These are phyloP conservation scores for Conticribra guillardii DNA, from an alignment of 108 stramenopile species.

Conservation along the genomic window DNA sequence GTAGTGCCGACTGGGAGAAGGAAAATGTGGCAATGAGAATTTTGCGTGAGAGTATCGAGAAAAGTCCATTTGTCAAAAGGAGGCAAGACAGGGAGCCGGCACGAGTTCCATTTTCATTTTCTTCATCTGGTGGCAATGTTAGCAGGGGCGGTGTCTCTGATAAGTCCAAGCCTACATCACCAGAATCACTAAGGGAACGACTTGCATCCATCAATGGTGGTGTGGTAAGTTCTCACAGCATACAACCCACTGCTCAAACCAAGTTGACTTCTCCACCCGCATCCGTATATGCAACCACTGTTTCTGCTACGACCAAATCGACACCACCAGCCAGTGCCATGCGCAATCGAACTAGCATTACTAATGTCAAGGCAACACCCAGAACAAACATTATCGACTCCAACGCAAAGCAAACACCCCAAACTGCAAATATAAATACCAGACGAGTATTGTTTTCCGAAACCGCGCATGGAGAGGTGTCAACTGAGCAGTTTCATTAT, in stretches of 20 bases:
- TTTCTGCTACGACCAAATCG: not conserved
- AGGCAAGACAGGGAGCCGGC: not conserved
- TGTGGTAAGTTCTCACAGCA: not conserved
- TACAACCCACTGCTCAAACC: not conserved
- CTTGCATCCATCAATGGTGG: not conserved
- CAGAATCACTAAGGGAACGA: not conserved
- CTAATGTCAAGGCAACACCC: not conserved
- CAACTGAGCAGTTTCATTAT: slow-evolving; percentile 19
- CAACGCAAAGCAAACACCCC: not conserved
- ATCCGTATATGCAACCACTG: not conserved
- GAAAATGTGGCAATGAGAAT: not conserved
- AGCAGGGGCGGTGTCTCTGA: not conserved
- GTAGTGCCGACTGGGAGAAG: not conserved
- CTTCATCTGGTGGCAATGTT: no score
- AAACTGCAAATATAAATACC: not conserved
- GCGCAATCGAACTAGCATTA: not conserved
- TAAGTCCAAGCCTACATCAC: not conserved
- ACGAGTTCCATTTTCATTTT: no score
- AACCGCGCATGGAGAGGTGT: slow-evolving; percentile 20
- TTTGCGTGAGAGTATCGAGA: not conserved
- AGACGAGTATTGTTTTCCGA: slow-evolving; percentile 28
- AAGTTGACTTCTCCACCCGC: not conserved
- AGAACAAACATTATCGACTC: not conserved
- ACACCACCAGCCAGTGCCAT: not conserved
- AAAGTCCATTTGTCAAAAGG: not conserved